These are phyloP conservation scores for Camellia granthamiana DNA, from an alignment of 148 eudicot genomes.

Conservation along the genomic window DNA sequence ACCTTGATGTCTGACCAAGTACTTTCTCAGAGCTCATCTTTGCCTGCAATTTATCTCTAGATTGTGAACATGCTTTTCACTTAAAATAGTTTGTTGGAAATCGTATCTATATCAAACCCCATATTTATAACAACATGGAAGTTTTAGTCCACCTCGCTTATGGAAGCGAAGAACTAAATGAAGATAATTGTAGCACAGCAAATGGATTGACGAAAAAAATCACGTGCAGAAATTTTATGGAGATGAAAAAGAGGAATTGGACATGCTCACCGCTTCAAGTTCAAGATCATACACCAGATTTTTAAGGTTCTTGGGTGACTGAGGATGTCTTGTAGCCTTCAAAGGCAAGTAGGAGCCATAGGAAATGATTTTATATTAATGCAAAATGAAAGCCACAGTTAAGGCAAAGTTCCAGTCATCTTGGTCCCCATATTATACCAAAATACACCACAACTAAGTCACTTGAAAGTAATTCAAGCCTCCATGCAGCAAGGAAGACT, in stretches of 20 bases:
- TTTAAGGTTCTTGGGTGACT: slow-evolving; percentile 31
- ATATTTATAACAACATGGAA: not conserved
- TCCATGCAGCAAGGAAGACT: not conserved
- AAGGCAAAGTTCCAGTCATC: not conserved
- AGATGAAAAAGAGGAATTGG: not conserved
- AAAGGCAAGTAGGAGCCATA: slow-evolving; percentile 32
- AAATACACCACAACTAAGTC: slow-evolving; percentile 1
- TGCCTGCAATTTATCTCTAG: too few species aligned
- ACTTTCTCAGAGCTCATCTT: too few species aligned
- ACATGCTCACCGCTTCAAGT: slow-evolving; percentile 39
- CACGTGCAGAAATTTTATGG: not conserved
- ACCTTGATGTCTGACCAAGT: too few species aligned
- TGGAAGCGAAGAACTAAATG: not conserved
- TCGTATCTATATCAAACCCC: too few species aligned
- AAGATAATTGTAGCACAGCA: not conserved
- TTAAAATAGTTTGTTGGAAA: too few species aligned
- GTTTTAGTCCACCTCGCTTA: not conserved
- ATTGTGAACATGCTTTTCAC: too few species aligned
- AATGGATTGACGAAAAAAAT: not conserved
- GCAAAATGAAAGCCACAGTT: slow-evolving; percentile 14
- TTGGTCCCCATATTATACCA: not conserved
- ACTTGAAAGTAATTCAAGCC: not conserved
- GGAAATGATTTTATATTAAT: slow-evolving; percentile 25
- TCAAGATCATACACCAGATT: slow-evolving; percentile 38
- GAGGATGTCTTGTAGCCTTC: slow-evolving; percentile 35